A percentile compares a stretch with the other conserved stretches of the same genome.
phyloP scores from a whole-genome alignment of 78 protist species.

The Protostelium mycophagum region DNA sequence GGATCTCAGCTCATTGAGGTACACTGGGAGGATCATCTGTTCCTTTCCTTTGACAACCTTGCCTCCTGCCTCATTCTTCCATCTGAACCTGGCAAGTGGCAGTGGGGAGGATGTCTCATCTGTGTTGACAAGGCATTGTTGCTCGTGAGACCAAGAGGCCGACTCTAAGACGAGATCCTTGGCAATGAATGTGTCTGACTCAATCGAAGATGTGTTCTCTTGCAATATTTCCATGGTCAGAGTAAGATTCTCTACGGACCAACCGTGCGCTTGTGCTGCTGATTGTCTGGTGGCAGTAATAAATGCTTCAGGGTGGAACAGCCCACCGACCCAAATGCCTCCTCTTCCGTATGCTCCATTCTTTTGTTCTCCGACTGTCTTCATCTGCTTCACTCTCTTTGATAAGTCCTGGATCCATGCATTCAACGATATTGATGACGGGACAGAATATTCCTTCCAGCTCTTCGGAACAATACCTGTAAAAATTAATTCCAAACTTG shows the following conservation, averaged over 20 bases:
- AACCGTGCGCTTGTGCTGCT: constrained; percentile 71
- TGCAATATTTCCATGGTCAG: constrained; percentile 29
- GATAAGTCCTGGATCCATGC: constrained; percentile 76
- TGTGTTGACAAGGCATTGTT: constrained; percentile 19
- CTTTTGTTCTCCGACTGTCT: constrained; percentile 24
- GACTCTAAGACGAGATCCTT: constrained; percentile 52
- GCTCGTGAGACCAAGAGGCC: constrained; percentile 24
- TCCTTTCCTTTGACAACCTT: neutral
- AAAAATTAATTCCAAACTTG: neutral
- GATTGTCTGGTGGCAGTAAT: constrained; percentile 93
- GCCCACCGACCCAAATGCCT: constrained; percentile 86
- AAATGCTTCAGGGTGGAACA: constrained; percentile 89
- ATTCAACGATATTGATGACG: constrained; percentile 33
- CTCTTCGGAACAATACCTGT: constrained; percentile 41
- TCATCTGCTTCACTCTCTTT: constrained; percentile 60
- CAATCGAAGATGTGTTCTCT: neutral
- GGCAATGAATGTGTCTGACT: constrained; percentile 8
- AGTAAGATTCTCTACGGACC: constrained; percentile 80
- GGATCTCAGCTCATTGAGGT: constrained; percentile 67
- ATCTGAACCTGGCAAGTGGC: constrained; percentile 24
- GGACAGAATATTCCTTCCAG: constrained; percentile 75
- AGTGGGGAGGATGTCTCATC: constrained; percentile 12
- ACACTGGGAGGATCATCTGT: constrained; percentile 59
- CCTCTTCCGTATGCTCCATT: constrained; percentile 5
- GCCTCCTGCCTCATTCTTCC: constrained; percentile 50